Percentiles rank a stretch among this genome's conserved stretches.
phyloP scores from a whole-genome alignment of 2,329 filamentous ascomycete species.

The Colletotrichum karsti region DNA sequence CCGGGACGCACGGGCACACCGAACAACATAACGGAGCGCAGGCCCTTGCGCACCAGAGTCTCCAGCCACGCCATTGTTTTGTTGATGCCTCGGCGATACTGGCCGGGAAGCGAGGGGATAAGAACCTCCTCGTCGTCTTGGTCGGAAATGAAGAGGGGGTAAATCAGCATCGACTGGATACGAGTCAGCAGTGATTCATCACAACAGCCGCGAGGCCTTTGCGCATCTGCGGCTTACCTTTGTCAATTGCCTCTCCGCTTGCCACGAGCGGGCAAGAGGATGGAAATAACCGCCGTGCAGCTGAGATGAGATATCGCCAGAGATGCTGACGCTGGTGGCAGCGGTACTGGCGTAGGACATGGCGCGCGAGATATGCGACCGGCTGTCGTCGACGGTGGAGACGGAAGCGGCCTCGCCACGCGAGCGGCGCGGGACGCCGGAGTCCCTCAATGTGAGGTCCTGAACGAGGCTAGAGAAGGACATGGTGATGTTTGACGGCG shows the following conservation, averaged over 20 bases:
- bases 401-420: constrained; percentile 56
- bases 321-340: constrained; percentile 74
- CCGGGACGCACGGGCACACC: constrained; percentile 86
- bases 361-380: constrained; percentile 69
- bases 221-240: constrained; percentile 65
- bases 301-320: constrained; percentile 82
- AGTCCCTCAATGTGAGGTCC: constrained; percentile 68
- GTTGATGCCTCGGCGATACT: constrained; percentile 88
- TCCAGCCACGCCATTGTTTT: constrained; percentile 85
- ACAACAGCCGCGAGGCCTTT: not conserved
- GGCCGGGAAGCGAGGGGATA: constrained; percentile 91
- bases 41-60: constrained; percentile 87
- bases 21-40: constrained; percentile 94
- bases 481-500: constrained; percentile 50
- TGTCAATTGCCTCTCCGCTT: constrained; percentile 84
- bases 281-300: constrained; percentile 86
- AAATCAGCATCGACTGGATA: constrained; percentile 93
- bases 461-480: constrained; percentile 75
- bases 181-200: constrained; percentile 4
- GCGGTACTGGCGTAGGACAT: constrained; percentile 74
- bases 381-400: constrained; percentile 67
- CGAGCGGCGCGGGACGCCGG: constrained; percentile 55
- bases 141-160: constrained; percentile 96
- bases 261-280: constrained; percentile 81
- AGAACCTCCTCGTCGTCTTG: constrained; percentile 89